Evolutionary conservation across 2,329 filamentous ascomycete genomes (phyloP).

Genomic region (Penicillium sp.): DNA sequence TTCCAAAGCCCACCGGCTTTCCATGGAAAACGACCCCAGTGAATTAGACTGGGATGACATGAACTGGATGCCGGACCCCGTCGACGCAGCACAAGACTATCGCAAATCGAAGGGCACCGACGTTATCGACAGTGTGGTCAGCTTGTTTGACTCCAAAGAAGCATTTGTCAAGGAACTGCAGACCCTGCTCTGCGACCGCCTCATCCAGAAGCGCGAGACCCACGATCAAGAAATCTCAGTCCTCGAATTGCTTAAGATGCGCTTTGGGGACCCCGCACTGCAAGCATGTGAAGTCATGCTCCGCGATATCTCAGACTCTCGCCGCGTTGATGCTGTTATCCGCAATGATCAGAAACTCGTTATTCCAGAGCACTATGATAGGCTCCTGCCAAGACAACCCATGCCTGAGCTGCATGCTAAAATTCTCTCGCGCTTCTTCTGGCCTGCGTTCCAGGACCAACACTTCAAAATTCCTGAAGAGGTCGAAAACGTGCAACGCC

Average conservation of each 20-base stretch:
- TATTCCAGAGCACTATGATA: conserved; percentile 11
- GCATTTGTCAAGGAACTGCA: conserved; percentile 95
- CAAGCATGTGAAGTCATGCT: conserved; percentile 98
- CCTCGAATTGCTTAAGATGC: conserved; percentile 80
- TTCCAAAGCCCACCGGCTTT: conserved; percentile 44
- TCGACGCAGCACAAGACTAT: conserved; percentile 91
- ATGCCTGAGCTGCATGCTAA: conserved; percentile 68
- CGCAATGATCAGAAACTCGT: conserved; percentile 52
- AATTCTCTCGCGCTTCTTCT: conserved; percentile 89
- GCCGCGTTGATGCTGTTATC: conserved; percentile 69
- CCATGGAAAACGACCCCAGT: conserved; percentile 52
- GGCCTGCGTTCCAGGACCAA: conserved; percentile 73
- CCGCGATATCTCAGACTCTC: conserved; percentile 84
- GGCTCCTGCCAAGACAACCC: conserved; percentile 29
- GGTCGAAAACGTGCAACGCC: conserved; percentile 60
- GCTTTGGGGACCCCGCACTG: conserved; percentile 81
- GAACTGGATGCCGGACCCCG: conserved; percentile 88
- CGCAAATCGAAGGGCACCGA: conserved; percentile 86
- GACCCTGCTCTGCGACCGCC: conserved; percentile 78
- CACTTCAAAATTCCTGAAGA: conserved; percentile 49
- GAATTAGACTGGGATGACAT: conserved; percentile 90
- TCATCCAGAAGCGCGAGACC: conserved; percentile 64
- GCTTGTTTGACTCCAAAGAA: conserved; percentile 84
- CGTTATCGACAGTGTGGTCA: conserved; percentile 86
- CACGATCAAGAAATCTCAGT: conserved; percentile 83